A percentile compares a stretch with the other conserved stretches of the same genome.
These are phyloP conservation scores for Boletus subcaerulescens DNA, from an alignment of 768 basidiomycete species.

Conservation along the genomic window DNA sequence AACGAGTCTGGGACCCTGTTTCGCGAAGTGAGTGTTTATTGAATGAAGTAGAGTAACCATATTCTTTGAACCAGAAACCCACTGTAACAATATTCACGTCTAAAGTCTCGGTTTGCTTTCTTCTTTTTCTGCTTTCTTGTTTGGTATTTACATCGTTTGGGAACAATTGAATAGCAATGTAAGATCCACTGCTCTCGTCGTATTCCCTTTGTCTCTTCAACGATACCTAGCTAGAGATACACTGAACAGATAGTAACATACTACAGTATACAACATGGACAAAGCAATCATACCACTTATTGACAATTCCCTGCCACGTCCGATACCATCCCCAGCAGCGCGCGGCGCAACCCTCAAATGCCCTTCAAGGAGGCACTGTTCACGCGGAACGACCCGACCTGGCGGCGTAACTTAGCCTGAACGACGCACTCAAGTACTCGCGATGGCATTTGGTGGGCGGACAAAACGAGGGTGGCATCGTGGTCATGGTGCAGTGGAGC, in stretches of 20 bases:
- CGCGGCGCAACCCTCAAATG: too few relatives aligned
- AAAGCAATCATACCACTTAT: not conserved
- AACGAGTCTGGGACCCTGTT: conserved; percentile 17
- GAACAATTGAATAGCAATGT: conserved; percentile 11
- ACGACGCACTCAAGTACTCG: too few relatives aligned
- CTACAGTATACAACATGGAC: conserved; percentile 4
- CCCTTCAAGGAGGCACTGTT: conserved; percentile 27
- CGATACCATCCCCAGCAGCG: too few relatives aligned
- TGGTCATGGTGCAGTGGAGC: too few relatives aligned
- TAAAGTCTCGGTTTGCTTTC: too few relatives aligned
- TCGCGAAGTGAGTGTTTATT: conserved; percentile 25
- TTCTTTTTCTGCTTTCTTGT: not conserved
- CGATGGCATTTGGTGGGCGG: too few relatives aligned
- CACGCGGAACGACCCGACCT: conserved; percentile 42
- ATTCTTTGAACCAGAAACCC: not conserved
- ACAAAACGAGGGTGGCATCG: too few relatives aligned
- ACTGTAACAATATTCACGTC: too few relatives aligned
- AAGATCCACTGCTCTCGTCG: conserved; percentile 3
- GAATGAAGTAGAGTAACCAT: not conserved
- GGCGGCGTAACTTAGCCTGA: too few relatives aligned
- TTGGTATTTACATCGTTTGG: conserved; percentile 18
- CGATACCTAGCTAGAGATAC: conserved; percentile 3
- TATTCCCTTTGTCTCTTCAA: not conserved
- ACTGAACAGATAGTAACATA: conserved; percentile 7
- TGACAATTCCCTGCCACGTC: not conserved